phyloP scores from a whole-genome alignment of 306 rosid species.

The Luffa acutangula region DNA sequence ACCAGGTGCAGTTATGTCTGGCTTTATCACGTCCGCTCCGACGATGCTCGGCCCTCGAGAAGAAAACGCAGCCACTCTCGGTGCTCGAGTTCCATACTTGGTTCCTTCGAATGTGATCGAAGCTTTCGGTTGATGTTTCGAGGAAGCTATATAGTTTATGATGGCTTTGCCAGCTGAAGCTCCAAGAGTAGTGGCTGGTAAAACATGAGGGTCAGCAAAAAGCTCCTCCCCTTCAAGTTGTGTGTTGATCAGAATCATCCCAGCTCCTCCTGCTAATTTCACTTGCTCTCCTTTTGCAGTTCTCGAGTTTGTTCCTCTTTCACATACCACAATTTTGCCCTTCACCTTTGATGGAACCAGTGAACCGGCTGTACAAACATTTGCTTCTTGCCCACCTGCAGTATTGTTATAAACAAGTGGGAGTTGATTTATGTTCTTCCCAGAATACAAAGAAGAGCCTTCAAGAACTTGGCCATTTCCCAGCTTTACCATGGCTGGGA shows the following conservation, averaged over 20 bases:
- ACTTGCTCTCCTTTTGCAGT: conserved; percentile 48
- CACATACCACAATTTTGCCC: conserved; percentile 63
- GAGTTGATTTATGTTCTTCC: conserved; percentile 23
- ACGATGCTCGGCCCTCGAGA: conserved; percentile 52
- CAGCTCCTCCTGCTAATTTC: conserved; percentile 48
- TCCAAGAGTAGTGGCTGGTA: conserved; percentile 62
- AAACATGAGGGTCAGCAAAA: conserved; percentile 42
- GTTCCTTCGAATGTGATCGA: conserved; percentile 43
- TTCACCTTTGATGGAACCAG: conserved; percentile 33
- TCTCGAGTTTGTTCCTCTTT: conserved; percentile 32
- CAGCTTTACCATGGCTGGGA: conserved; percentile 44
- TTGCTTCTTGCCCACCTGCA: conserved; percentile 34
- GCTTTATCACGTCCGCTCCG: conserved; percentile 48
- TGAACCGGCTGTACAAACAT: conserved; percentile 28
- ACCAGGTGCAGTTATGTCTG: conserved; percentile 71
- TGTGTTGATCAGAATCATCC: conserved; percentile 44
- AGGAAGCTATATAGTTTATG: conserved; percentile 15
- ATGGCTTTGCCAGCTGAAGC: conserved; percentile 36
- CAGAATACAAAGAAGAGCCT: conserved; percentile 49
- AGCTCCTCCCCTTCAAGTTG: conserved; percentile 48
- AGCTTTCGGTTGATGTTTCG: conserved; percentile 24
- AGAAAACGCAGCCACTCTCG: conserved; percentile 56
- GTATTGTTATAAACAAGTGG: conserved; percentile 41
- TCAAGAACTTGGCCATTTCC: conserved; percentile 37
- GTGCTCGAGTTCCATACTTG: conserved; percentile 40